These are phyloP conservation scores for Clitopilus hobsonii DNA, from an alignment of 768 basidiomycete genomes.

Conservation along the genomic window DNA sequence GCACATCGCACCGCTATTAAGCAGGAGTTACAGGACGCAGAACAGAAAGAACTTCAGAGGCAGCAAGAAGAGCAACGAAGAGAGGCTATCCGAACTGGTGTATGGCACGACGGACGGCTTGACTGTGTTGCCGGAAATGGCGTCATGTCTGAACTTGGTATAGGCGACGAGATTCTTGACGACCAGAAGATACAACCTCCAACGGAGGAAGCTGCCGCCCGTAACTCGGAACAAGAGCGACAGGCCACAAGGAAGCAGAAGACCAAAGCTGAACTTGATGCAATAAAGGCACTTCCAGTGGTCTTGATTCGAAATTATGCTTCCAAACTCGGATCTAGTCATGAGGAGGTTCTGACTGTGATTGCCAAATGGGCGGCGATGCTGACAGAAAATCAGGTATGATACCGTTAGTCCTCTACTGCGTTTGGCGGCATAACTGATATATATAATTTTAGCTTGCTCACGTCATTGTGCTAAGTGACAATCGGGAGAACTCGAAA, in stretches of 20 bases:
- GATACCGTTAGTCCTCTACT: not conserved
- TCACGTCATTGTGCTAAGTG: conserved; percentile 87
- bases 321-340: conserved; percentile 45
- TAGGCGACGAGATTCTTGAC: conserved; percentile 66
- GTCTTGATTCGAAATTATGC: conserved; percentile 84
- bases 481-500: conserved; percentile 85
- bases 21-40: conserved; percentile 29
- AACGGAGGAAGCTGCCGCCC: conserved; percentile 1
- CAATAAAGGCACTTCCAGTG: conserved; percentile 68
- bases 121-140: conserved; percentile 87
- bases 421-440: not conserved
- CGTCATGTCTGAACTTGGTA: conserved; percentile 78
- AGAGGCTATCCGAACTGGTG: conserved; percentile 53
- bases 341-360: conserved; percentile 70
- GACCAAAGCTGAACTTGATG: conserved; percentile 42
- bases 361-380: conserved; percentile 83
- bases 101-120: conserved; percentile 83
- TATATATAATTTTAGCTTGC: conserved; percentile 52
- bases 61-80: conserved; percentile 32
- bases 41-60: conserved; percentile 31
- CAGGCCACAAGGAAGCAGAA: conserved; percentile 19
- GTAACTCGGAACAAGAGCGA: conserved; percentile 13
- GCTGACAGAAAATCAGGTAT: conserved; percentile 76
- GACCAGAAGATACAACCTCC: conserved; percentile 14
- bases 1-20: conserved; percentile 42